Evolutionary conservation across 345 rosid species (phyloP).

Genomic region (Arabis alpina): DNA sequence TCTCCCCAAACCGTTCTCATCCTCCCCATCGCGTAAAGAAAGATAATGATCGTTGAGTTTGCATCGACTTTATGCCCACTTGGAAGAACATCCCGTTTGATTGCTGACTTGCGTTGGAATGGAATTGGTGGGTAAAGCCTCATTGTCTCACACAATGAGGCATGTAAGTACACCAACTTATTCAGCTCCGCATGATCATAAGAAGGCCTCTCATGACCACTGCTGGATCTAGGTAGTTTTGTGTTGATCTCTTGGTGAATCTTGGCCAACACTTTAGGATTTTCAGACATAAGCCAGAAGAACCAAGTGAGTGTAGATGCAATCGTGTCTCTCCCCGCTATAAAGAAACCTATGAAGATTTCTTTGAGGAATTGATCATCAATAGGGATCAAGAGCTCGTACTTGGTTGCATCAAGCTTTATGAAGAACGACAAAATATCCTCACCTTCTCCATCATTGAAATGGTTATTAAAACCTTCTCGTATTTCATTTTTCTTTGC

Average conservation of each 20-base stretch:
- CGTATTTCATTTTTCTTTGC: conserved; percentile 38
- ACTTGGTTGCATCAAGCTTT: neutral
- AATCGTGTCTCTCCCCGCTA: conserved; percentile 50
- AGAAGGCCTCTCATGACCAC: conserved; percentile 4
- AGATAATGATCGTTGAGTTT: conserved; percentile 32
- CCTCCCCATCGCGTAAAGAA: conserved; percentile 41
- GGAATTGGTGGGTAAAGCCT: conserved; percentile 46
- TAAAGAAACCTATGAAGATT: conserved; percentile 43
- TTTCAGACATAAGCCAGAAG: conserved; percentile 50
- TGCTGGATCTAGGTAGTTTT: conserved; percentile 11
- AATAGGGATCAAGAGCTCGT: neutral
- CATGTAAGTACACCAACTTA: conserved; percentile 43
- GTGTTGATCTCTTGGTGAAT: conserved; percentile 47
- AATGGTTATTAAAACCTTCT: neutral
- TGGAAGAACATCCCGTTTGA: conserved; percentile 39
- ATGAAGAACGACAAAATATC: conserved; percentile 50
- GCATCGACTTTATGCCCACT: conserved; percentile 41
- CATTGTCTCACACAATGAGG: conserved; percentile 42
- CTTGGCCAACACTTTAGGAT: conserved; percentile 41
- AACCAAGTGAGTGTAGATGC: conserved; percentile 48
- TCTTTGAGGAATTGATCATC: conserved; percentile 52
- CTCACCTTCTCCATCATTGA: neutral
- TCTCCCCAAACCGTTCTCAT: conserved; percentile 40
- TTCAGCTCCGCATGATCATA: conserved; percentile 22
- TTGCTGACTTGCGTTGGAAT: conserved; percentile 17